phyloP scores from a whole-genome alignment of 2,329 filamentous ascomycete species.

The Nannizziopsis barbatae region DNA sequence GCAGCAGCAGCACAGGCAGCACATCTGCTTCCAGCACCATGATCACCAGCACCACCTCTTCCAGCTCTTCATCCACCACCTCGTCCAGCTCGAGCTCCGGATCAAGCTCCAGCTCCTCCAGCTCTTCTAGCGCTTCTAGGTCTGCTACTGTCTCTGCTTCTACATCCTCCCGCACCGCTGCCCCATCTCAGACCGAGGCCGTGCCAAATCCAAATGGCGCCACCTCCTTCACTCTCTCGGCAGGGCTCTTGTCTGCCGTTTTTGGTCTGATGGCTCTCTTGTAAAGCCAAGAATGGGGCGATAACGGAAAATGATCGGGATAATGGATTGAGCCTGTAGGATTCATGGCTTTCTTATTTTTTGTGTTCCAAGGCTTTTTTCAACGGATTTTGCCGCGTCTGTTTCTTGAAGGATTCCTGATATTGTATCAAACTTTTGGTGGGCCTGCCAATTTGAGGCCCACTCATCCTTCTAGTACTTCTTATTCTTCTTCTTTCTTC shows the following conservation, averaged over 20 bases:
- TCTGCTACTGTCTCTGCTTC: not conserved
- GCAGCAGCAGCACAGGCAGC: slow-evolving; percentile 19
- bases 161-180: slow-evolving; percentile 2
- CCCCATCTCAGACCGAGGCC: not conserved
- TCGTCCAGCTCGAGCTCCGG: not conserved
- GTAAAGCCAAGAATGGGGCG: slow-evolving; percentile 1
- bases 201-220: slow-evolving; percentile 14
- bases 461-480: not conserved
- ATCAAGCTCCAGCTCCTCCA: not conserved
- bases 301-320: not conserved
- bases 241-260: slow-evolving; percentile 12
- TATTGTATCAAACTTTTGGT: too few relatives aligned
- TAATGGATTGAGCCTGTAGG: not conserved
- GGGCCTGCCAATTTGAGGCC: too few relatives aligned
- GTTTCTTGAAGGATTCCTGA: too few relatives aligned
- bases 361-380: not conserved
- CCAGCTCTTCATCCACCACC: slow-evolving; percentile 1
- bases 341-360: not conserved
- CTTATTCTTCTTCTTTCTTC: not conserved
- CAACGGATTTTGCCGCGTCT: too few relatives aligned
- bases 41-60: slow-evolving; percentile 17
- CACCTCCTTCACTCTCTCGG: slow-evolving; percentile 12
- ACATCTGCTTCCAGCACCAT: slow-evolving; percentile 20
- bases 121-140: not conserved
- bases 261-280: slow-evolving; percentile 15